phyloP scores from a whole-genome alignment of 2,329 filamentous ascomycete species.

The Fusarium napiforme region DNA sequence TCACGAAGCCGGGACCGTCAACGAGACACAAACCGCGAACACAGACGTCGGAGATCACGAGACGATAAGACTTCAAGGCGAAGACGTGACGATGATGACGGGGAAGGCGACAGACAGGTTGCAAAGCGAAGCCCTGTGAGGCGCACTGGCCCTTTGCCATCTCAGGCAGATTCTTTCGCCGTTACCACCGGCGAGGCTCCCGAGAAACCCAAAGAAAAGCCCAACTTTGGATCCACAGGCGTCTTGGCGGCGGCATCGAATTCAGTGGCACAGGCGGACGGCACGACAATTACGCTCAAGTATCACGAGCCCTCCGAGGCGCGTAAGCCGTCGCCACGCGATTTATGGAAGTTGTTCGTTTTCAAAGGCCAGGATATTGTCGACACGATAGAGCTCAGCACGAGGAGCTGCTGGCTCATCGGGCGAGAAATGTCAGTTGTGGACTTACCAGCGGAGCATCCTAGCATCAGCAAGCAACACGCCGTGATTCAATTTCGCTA shows the following conservation, averaged over 20 bases:
- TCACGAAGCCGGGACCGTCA: conserved; percentile 45
- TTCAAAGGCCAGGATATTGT: conserved; percentile 87
- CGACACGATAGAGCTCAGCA: conserved; percentile 81
- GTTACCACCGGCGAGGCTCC: conserved; percentile 60
- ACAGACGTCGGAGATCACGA: conserved; percentile 47
- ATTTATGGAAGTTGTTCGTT: conserved; percentile 89
- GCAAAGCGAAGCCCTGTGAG: conserved; percentile 43
- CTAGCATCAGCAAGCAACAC: conserved; percentile 94
- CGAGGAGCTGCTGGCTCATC: conserved; percentile 89
- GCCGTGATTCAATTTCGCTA: conserved; percentile 94
- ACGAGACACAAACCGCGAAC: conserved; percentile 41
- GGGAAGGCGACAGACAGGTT: conserved; percentile 37
- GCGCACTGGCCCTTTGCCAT: conserved; percentile 64
- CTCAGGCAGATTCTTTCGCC: conserved; percentile 70
- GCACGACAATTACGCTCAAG: conserved; percentile 83
- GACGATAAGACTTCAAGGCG: conserved; percentile 45
- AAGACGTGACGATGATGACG: conserved; percentile 35
- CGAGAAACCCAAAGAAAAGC: conserved; percentile 79
- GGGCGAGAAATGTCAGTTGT: conserved; percentile 84
- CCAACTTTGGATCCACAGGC: conserved; percentile 85
- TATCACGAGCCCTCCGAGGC: conserved; percentile 96
- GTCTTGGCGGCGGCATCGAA: conserved; percentile 90
- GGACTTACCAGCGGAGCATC: conserved; percentile 87
- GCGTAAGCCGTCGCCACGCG: conserved; percentile 81
- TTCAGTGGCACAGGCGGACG: conserved; percentile 74